Percentiles rank a stretch among this genome's conserved stretches.
Evolutionary conservation across 495 filamentous ascomycete genomes (phyloP).

Genomic region (Usnea hakonensis): DNA sequence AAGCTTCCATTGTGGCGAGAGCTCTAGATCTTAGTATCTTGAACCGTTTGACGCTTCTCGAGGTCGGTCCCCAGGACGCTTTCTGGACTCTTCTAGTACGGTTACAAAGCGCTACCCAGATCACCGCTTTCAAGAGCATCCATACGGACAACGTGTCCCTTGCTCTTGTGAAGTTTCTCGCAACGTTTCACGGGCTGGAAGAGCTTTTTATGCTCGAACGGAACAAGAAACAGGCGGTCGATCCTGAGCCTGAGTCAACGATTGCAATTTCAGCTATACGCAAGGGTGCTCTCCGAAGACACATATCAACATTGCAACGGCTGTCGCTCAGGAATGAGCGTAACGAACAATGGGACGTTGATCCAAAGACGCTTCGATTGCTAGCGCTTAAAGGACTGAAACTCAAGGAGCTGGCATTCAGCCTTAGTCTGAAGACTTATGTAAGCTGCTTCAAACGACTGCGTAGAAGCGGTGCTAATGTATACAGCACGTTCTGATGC

Average conservation of each 20-base stretch:
- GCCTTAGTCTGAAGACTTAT: conserved; percentile 40
- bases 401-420: conserved; percentile 48
- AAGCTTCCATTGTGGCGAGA: conserved; percentile 41
- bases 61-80: conserved; percentile 49
- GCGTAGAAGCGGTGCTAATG: conserved; percentile 2
- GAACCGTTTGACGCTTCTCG: conserved; percentile 49
- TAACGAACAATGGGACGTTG: conserved; percentile 45
- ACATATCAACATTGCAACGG: conserved; percentile 23
- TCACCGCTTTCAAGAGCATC: conserved; percentile 46
- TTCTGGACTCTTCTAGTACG: conserved; percentile 48
- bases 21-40: conserved; percentile 47
- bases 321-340: conserved; percentile 33
- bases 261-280: conserved; percentile 47
- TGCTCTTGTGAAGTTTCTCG: conserved; percentile 42
- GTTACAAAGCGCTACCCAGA: conserved; percentile 38
- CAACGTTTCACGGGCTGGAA: conserved; percentile 40
- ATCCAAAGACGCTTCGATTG: conserved; percentile 41
- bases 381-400: conserved; percentile 39
- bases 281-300: conserved; percentile 33
- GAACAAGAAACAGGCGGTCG: conserved; percentile 38
- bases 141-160: conserved; percentile 53
- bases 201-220: conserved; percentile 55
- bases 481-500: conserved; percentile 45
- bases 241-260: conserved; percentile 40
- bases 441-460: conserved; percentile 32